Conservation (phyloP, 2,329 filamentous ascomycete genomes). For the Penicillium sp. region DNA sequence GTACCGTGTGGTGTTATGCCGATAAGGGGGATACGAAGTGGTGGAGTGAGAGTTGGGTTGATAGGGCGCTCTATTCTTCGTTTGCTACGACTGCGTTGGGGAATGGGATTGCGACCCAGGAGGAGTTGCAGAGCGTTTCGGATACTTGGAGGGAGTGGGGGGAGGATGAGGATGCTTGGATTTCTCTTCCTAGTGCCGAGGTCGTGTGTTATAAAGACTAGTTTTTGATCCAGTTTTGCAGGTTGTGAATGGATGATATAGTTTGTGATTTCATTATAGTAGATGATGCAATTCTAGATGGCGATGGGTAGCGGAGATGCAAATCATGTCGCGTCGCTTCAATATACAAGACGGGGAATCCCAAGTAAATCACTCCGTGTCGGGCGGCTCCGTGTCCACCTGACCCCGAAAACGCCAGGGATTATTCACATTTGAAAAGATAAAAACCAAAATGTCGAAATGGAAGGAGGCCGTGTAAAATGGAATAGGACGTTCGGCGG, state of each 20-base stretch:
- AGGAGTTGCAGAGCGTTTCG: conserved; percentile 31
- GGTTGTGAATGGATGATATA: not conserved
- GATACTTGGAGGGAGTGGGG: conserved; percentile 32
- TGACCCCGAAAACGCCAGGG: conserved; percentile 2
- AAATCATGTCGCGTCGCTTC: not conserved
- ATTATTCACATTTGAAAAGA: not conserved
- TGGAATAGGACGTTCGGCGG: too few relatives aligned
- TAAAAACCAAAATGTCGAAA: not conserved
- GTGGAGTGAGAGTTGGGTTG: conserved; percentile 30
- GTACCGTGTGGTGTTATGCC: conserved; percentile 31
- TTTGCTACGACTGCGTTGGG: conserved; percentile 29
- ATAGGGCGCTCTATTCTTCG: conserved; percentile 24
- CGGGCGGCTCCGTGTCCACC: not conserved
- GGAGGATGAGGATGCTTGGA: conserved; percentile 32
- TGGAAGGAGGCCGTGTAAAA: not conserved
- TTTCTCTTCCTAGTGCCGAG: conserved; percentile 31
- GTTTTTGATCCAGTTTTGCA: not conserved
- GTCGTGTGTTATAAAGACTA: conserved; percentile 49
- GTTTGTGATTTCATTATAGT: not conserved
- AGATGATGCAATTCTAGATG: not conserved
- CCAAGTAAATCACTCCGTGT: not conserved
- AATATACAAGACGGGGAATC: conserved; percentile 1
- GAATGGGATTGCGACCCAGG: conserved; percentile 25
- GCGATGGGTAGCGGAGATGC: not conserved
- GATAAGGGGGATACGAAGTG: conserved; percentile 26